Percentiles rank a stretch among this genome's conserved stretches.
These are phyloP conservation scores for Canariomyces notabilis DNA, from an alignment of 2,329 filamentous ascomycete genomes.

Conservation along the genomic window DNA sequence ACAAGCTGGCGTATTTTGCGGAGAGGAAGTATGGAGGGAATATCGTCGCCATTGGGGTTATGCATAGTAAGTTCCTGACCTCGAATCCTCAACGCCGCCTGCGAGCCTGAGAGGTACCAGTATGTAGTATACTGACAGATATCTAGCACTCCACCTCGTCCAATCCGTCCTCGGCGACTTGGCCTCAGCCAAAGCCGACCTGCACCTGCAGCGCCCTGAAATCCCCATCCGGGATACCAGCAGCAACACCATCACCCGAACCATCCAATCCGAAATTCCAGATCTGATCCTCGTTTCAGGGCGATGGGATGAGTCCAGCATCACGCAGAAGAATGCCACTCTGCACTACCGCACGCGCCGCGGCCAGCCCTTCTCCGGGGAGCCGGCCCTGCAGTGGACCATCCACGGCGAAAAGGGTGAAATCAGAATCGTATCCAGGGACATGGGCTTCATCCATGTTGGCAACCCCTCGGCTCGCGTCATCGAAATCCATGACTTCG, in stretches of 20 bases:
- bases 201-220: constrained; percentile 42
- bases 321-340: constrained; percentile 30
- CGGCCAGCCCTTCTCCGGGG: constrained; percentile 44
- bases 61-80: constrained; percentile 33
- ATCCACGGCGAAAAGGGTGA: constrained; percentile 50
- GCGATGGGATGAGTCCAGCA: constrained; percentile 17
- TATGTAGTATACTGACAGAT: constrained; percentile 22
- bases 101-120: no score
- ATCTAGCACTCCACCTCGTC: constrained; percentile 41
- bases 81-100: background rate
- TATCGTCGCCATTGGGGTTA: constrained; percentile 37
- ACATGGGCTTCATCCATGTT: constrained; percentile 26
- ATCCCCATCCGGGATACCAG: constrained; percentile 34
- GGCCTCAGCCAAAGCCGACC: constrained; percentile 30
- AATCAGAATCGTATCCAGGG: constrained; percentile 35
- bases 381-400: constrained; percentile 43
- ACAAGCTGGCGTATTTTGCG: constrained; percentile 43
- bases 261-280: constrained; percentile 24
- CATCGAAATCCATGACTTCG: constrained; percentile 47
- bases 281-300: constrained; percentile 32
- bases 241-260: constrained; percentile 21
- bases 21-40: constrained; percentile 45
- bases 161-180: constrained; percentile 42
- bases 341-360: constrained; percentile 42
- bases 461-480: constrained; percentile 27